Conservation (phyloP, 306 rosid species). For the Vigna unguiculata region DNA sequence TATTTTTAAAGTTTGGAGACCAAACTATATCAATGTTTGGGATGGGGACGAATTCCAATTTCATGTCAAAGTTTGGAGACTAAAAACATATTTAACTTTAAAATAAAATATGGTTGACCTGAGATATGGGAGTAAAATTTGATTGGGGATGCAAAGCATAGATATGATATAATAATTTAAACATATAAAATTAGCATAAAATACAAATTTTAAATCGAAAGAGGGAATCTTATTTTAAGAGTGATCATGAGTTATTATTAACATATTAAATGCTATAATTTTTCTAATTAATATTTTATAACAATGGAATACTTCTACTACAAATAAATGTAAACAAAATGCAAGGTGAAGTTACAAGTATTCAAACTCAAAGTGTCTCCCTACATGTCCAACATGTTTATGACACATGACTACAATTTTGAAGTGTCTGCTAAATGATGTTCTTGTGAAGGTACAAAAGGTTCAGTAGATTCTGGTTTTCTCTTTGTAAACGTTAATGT, state of each 20-base stretch:
- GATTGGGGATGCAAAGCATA: background rate
- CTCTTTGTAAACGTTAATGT: constrained; percentile 32
- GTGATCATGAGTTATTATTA: background rate
- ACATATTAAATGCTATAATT: background rate
- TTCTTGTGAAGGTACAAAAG: constrained; percentile 9
- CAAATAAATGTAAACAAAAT: background rate
- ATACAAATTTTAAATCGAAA: background rate
- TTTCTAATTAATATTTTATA: background rate
- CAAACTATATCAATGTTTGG: too few relatives aligned
- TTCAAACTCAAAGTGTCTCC: background rate
- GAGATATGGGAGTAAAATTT: constrained; percentile 4
- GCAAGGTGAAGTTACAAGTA: background rate
- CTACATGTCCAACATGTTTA: background rate
- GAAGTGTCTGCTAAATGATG: background rate
- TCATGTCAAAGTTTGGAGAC: too few relatives aligned
- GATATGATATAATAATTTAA: too few relatives aligned
- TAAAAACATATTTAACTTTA: too few relatives aligned
- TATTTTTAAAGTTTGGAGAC: too few relatives aligned
- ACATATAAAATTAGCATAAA: background rate
- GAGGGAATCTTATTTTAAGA: background rate
- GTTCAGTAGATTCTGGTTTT: constrained; percentile 12
- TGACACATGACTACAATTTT: background rate
- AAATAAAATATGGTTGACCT: constrained; percentile 13
- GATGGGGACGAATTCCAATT: too few relatives aligned
- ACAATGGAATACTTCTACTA: background rate